A percentile compares a stretch with the other conserved stretches of the same genome.
phyloP scores from a whole-genome alignment of 1,284 basidiomycete genomes.

The Pyrrhoderma lamaoense region DNA sequence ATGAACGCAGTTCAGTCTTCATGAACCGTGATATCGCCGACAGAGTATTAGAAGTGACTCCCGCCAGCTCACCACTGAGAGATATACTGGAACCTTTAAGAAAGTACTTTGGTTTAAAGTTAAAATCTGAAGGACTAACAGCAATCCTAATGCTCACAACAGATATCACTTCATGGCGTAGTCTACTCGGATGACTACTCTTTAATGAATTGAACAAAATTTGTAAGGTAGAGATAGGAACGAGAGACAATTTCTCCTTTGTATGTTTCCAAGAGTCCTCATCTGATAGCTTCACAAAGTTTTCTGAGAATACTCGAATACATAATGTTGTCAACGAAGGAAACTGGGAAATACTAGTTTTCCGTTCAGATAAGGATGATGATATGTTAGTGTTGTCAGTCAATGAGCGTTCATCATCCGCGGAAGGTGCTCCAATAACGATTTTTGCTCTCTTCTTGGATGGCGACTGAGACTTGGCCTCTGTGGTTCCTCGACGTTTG shows the following conservation, averaged over 20 bases:
- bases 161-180: slow-evolving; percentile 47
- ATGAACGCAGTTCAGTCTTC: slow-evolving; percentile 35
- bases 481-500: slow-evolving; percentile 4
- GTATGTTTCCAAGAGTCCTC: slow-evolving; percentile 33
- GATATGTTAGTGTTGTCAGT: slow-evolving; percentile 38
- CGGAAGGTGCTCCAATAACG: slow-evolving; percentile 13
- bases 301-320: slow-evolving; percentile 43
- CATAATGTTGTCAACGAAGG: slow-evolving; percentile 44
- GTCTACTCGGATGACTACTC: slow-evolving; percentile 39
- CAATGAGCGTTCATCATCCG: slow-evolving; percentile 11
- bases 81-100: slow-evolving; percentile 45
- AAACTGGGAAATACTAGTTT: slow-evolving; percentile 27
- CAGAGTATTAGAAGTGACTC: slow-evolving; percentile 44
- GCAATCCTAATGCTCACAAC: slow-evolving; percentile 34
- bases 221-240: slow-evolving; percentile 48
- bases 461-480: no score
- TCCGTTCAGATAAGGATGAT: slow-evolving; percentile 42
- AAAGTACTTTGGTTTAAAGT: slow-evolving; percentile 39
- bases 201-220: slow-evolving; percentile 45
- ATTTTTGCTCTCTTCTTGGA: not conserved
- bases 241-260: slow-evolving; percentile 33
- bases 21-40: slow-evolving; percentile 32
- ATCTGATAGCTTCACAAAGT: slow-evolving; percentile 36
- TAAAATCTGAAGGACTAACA: not conserved
- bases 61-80: slow-evolving; percentile 43